Evolutionary conservation across 2,329 filamentous ascomycete species (phyloP), one percentile per base, ranked within the genome.

Genomic region (Colletotrichum brevisporum): DNA sequence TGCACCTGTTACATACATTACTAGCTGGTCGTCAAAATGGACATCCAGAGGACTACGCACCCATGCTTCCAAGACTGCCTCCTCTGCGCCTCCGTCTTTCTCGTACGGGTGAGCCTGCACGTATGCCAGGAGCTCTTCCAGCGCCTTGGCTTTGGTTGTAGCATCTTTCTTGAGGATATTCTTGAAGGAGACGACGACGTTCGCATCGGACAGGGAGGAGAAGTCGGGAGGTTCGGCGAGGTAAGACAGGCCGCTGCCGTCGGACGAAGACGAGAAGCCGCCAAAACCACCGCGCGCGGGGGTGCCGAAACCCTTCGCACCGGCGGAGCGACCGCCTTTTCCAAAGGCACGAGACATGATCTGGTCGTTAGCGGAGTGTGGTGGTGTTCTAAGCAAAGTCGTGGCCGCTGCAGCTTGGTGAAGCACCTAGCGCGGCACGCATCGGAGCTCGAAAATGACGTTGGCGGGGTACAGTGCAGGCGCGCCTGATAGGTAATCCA

Each of bases 101-200:
- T 85, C 87, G 77, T 78, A 86, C 50, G 80, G 86, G 78, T 83
- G 87, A 13, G 81, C 79, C 72, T 86, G 84, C 47, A 93, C 83
- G 76, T 92, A 88, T 41, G 87, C 79, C 55, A 94, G 86, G 21
- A 99, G 82, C 60, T 98, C 95, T 74, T 98, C 95, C 31, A 99
- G 83, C 0, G 94, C 95, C 79, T 95, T 97, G 8, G 92, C 87
- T 78, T 97, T 97, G 45, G 96, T 99, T 12, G 90, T 97, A 75
- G 91, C 92, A 82, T 98, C 95, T 81, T 96, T 97, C 83, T 98
- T 99, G 58, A 91, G 87, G 4, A 98, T 82, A 74, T 97, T 97
- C 81, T 98, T 97, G 83, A 98, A 94, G n/a, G 91, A 90, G 15
- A 98, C 94, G 45, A 95, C 90, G 45, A 95, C 85, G 76, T 96